phyloP scores from a whole-genome alignment of 345 rosid genomes.

The Melaleuca alternifolia region DNA sequence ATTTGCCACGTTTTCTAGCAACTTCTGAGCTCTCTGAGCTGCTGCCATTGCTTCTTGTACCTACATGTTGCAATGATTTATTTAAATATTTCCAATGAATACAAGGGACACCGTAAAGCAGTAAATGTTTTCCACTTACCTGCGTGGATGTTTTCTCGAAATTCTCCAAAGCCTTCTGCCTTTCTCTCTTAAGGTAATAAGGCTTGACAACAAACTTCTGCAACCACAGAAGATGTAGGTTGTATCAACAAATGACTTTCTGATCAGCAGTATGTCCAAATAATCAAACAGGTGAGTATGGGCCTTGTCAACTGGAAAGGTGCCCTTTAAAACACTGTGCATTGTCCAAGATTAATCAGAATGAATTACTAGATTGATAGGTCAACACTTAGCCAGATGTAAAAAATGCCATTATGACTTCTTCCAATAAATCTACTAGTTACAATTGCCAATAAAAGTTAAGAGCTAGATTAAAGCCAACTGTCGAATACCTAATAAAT shows the following conservation, averaged over 20 bases:
- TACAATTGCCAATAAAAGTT: neutral
- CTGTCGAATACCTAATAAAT: neutral
- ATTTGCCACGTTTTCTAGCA: constrained; percentile 66
- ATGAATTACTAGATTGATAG: neutral
- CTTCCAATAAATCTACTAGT: neutral
- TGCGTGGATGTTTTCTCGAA: constrained; percentile 55
- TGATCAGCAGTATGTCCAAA: neutral
- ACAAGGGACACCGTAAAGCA: neutral
- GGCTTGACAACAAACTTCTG: constrained; percentile 86
- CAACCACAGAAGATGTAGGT: neutral
- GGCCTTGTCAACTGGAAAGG: neutral
- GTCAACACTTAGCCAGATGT: neutral
- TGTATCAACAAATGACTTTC: neutral
- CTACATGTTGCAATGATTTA: constrained; percentile 9
- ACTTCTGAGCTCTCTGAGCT: constrained; percentile 78
- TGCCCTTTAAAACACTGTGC: neutral
- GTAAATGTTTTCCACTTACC: constrained; percentile 25
- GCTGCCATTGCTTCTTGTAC: constrained; percentile 60
- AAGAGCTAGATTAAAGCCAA: neutral
- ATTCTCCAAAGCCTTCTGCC: constrained; percentile 59
- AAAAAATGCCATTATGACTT: neutral
- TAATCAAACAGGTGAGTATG: neutral
- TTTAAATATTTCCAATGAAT: neutral
- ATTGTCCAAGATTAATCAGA: neutral
- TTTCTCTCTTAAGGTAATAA: constrained; percentile 54